Evolutionary conservation across 192 early-diverging fungal species (phyloP).

Genomic region (Geranomyces variabilis): DNA sequence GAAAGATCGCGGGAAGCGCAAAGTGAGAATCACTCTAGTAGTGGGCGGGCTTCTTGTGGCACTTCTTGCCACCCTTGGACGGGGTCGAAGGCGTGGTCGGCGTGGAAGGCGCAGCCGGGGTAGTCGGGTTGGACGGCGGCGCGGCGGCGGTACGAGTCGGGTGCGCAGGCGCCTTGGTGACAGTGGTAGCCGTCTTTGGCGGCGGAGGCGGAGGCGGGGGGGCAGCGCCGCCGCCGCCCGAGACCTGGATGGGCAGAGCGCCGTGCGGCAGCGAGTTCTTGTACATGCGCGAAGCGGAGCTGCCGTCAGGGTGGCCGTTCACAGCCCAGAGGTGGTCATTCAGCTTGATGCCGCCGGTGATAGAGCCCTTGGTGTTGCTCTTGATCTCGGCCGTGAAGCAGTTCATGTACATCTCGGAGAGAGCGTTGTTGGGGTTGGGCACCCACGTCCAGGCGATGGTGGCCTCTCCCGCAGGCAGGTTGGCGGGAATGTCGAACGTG

Average conservation of each 20-base stretch:
- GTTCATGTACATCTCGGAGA: slow-evolving; percentile 36
- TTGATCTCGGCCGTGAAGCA: slow-evolving; percentile 34
- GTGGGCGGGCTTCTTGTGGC: slow-evolving; percentile 11
- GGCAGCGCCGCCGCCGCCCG: too few relatives aligned
- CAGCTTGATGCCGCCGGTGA: slow-evolving; percentile 19
- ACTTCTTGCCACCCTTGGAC: not conserved
- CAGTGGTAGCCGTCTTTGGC: too few relatives aligned
- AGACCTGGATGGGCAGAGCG: slow-evolving; percentile 14
- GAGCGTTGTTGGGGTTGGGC: slow-evolving; percentile 24
- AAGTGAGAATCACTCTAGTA: too few relatives aligned
- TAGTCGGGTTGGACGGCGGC: too few relatives aligned
- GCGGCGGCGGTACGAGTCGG: not conserved
- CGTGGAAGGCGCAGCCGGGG: not conserved
- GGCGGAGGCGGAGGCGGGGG: too few relatives aligned
- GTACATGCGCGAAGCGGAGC: slow-evolving; percentile 14
- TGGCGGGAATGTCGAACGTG: slow-evolving; percentile 31
- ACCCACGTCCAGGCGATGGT: slow-evolving; percentile 38
- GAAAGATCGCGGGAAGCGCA: too few relatives aligned
- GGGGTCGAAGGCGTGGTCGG: too few relatives aligned
- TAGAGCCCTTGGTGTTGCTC: slow-evolving; percentile 13
- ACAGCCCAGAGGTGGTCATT: slow-evolving; percentile 23
- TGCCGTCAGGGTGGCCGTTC: slow-evolving; percentile 17
- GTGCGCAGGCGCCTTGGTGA: not conserved
- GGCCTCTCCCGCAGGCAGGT: slow-evolving; percentile 35
- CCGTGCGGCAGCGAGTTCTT: slow-evolving; percentile 31